phyloP scores from a whole-genome alignment of 2,329 filamentous ascomycete genomes.

The Zymoseptoria pseudotritici region DNA sequence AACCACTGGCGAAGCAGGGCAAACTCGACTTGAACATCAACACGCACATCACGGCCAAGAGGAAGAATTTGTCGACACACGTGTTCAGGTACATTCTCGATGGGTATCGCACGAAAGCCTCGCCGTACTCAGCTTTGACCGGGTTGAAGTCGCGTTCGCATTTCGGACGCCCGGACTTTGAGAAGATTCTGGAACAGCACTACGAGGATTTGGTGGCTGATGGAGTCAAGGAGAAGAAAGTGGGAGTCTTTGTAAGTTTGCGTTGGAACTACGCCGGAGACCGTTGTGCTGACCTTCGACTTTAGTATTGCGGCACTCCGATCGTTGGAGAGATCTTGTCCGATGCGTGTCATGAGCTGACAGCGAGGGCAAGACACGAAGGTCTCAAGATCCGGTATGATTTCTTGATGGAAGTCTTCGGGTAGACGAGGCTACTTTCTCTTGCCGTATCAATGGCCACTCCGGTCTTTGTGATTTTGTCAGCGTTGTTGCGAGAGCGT shows the following conservation, averaged over 20 bases:
- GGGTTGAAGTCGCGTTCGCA: slow-evolving; percentile 48
- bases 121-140: slow-evolving; percentile 48
- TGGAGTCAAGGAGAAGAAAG: slow-evolving; percentile 35
- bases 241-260: slow-evolving; percentile 42
- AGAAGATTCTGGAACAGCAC: slow-evolving; percentile 46
- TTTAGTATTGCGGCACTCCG: slow-evolving; percentile 46
- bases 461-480: not conserved
- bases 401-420: slow-evolving; percentile 54
- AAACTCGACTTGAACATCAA: slow-evolving; percentile 48
- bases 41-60: slow-evolving; percentile 51
- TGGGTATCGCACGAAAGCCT: slow-evolving; percentile 45
- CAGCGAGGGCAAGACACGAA: slow-evolving; percentile 45
- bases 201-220: slow-evolving; percentile 46
- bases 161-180: slow-evolving; percentile 50
- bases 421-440: slow-evolving; percentile 10
- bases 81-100: slow-evolving; percentile 52
- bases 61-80: slow-evolving; percentile 46
- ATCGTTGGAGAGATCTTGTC: slow-evolving; percentile 50
- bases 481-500: not conserved
- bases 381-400: slow-evolving; percentile 48
- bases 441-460: not conserved
- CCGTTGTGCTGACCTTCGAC: not conserved
- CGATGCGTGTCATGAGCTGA: slow-evolving; percentile 47
- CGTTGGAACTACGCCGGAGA: not conserved
- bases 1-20: slow-evolving; percentile 28